A percentile compares a stretch with the other conserved stretches of the same genome.
These are phyloP conservation scores for Streptanthus diversifolius DNA, from an alignment of 345 rosid genomes.

Conservation along the genomic window DNA sequence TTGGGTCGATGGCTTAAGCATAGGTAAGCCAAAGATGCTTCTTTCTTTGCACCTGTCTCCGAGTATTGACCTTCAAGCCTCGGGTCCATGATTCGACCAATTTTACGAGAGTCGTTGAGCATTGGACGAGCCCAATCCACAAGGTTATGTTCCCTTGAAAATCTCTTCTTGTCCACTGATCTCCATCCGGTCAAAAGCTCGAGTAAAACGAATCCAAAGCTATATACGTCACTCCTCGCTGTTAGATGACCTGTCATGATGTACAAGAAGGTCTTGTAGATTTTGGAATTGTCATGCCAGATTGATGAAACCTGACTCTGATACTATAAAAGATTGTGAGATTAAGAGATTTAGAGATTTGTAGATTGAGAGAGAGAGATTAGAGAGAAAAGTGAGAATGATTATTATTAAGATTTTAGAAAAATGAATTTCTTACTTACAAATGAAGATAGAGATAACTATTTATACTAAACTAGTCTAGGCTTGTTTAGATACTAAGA, in stretches of 20 bases:
- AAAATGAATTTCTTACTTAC: no score
- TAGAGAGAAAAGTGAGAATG: no score
- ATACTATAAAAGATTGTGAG: no score
- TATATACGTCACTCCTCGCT: slow-evolving; percentile 65
- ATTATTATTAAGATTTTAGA: no score
- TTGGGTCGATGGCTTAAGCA: slow-evolving; percentile 81
- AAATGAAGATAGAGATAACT: no score
- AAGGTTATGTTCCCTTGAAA: slow-evolving; percentile 53
- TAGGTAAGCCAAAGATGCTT: slow-evolving; percentile 71
- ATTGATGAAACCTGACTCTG: no score
- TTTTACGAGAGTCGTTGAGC: slow-evolving; percentile 60
- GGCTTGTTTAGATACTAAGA: no score
- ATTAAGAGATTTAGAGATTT: no score
- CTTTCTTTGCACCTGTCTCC: slow-evolving; percentile 68
- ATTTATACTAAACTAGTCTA: no score
- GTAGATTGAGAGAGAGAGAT: no score
- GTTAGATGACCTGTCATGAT: slow-evolving; percentile 88
- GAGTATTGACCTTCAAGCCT: slow-evolving; percentile 91
- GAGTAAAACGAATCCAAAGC: slow-evolving; percentile 61
- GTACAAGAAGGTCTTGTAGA: no score
- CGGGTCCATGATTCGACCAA: slow-evolving; percentile 73
- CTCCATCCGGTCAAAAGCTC: slow-evolving; percentile 64
- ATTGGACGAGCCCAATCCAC: slow-evolving; percentile 72
- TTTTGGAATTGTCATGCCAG: no score
- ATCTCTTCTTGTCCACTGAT: slow-evolving; percentile 58